Conservation (phyloP, 2,329 filamentous ascomycete species). For the Seiridium cupressi region DNA sequence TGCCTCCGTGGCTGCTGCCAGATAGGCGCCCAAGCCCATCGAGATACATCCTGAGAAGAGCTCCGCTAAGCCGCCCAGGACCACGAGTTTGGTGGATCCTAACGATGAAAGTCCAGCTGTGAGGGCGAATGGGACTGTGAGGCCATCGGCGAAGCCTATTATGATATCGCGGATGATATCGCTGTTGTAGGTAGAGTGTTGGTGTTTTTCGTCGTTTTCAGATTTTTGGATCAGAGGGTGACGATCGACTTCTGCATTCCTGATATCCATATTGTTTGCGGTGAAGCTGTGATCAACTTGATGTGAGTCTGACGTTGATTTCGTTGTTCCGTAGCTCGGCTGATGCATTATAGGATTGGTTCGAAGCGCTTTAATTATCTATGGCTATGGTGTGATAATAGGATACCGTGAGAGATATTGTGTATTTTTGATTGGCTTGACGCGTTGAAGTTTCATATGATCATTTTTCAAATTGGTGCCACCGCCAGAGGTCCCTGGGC, state of each 20-base stretch:
- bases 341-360: too few relatives aligned
- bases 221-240: background rate
- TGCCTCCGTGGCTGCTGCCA: conserved; percentile 46
- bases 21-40: conserved; percentile 59
- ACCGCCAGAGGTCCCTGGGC: too few relatives aligned
- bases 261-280: too few relatives aligned
- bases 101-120: conserved; percentile 54
- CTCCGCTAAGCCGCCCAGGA: conserved; percentile 58
- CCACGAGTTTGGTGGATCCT: conserved; percentile 41
- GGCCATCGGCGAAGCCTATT: conserved; percentile 60
- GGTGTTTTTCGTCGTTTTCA: background rate
- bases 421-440: too few relatives aligned
- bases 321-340: too few relatives aligned
- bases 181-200: background rate
- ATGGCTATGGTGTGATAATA: too few relatives aligned
- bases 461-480: too few relatives aligned
- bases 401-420: too few relatives aligned
- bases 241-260: background rate
- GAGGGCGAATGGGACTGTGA: conserved; percentile 63
- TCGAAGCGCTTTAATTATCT: too few relatives aligned
- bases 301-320: too few relatives aligned
- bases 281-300: too few relatives aligned
- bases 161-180: conserved; percentile 43
- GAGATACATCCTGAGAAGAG: conserved; percentile 58
- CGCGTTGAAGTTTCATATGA: too few relatives aligned